Conservation (phyloP, 805 yeast species). For the Nakazawaea populi region DNA sequence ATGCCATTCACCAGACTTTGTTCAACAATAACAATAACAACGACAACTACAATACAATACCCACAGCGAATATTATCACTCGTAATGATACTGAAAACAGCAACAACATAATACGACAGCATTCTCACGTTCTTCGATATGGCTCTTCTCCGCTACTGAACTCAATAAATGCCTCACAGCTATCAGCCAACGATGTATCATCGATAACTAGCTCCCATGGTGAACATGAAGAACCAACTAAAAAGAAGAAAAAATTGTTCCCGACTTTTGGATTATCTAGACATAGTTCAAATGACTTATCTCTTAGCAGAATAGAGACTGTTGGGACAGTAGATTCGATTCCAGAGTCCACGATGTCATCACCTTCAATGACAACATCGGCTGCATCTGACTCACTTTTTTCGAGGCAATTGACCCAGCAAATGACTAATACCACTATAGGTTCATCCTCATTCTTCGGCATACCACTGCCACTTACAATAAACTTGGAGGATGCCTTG, state of each 20-base stretch:
- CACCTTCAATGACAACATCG: neutral
- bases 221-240: conserved; percentile 7
- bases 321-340: neutral
- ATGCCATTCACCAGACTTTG: conserved; percentile 9
- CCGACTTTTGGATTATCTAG: neutral
- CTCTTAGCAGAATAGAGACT: neutral
- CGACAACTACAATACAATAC: neutral
- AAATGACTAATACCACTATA: conserved; percentile 2
- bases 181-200: neutral
- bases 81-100: neutral
- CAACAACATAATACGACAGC: neutral
- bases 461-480: conserved; percentile 9
- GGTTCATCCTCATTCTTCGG: neutral
- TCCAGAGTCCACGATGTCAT: neutral
- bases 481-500: conserved; percentile 41
- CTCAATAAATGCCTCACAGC: conserved; percentile 11
- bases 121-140: conserved; percentile 16
- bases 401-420: conserved; percentile 4
- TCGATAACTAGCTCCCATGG: neutral
- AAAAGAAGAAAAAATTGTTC: conserved; percentile 9
- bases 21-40: neutral
- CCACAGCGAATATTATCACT: neutral
- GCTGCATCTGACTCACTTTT: conserved; percentile 3
- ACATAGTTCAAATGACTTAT: neutral
- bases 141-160: conserved; percentile 25